Conservation (phyloP, 441 rosid species). For the Adansonia gregorii region DNA sequence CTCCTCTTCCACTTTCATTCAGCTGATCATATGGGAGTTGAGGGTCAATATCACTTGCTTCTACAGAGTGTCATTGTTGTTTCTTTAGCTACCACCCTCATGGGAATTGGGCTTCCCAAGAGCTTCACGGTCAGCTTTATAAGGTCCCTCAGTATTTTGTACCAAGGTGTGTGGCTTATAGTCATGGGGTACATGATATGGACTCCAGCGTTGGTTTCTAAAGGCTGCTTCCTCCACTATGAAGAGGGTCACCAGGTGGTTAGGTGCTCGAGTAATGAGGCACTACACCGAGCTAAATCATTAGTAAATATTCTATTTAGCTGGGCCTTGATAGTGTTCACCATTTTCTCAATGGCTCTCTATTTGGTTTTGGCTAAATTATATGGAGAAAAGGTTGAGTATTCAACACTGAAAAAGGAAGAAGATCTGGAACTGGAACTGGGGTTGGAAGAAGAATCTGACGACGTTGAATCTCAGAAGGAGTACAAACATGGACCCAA, state of each 20-base stretch:
- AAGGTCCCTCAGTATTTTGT: constrained; percentile 62
- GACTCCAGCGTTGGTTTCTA: constrained; percentile 70
- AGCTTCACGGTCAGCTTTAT: constrained; percentile 76
- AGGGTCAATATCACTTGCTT: constrained; percentile 82
- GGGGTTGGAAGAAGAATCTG: constrained; percentile 36
- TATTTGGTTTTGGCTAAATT: constrained; percentile 48
- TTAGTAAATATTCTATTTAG: constrained; percentile 74
- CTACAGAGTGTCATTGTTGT: constrained; percentile 59
- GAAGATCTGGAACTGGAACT: not conserved
- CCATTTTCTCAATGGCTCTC: constrained; percentile 50
- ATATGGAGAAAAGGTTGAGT: constrained; percentile 44
- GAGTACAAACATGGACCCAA: constrained; percentile 27
- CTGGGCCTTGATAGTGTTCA: constrained; percentile 54
- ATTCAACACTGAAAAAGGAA: constrained; percentile 49
- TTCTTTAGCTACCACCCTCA: constrained; percentile 60
- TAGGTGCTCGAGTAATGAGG: constrained; percentile 55
- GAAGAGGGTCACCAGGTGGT: constrained; percentile 76
- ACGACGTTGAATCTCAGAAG: constrained; percentile 51
- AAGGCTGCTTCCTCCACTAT: constrained; percentile 60
- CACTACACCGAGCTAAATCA: constrained; percentile 68
- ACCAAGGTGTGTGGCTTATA: constrained; percentile 84
- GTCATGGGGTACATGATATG: constrained; percentile 79
- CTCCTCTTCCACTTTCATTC: constrained; percentile 86
- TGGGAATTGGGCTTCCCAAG: constrained; percentile 56
- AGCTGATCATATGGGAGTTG: constrained; percentile 75